These are phyloP conservation scores for Symbiodinium natans DNA, from an alignment of 73 alveolate species.

Conservation along the genomic window DNA sequence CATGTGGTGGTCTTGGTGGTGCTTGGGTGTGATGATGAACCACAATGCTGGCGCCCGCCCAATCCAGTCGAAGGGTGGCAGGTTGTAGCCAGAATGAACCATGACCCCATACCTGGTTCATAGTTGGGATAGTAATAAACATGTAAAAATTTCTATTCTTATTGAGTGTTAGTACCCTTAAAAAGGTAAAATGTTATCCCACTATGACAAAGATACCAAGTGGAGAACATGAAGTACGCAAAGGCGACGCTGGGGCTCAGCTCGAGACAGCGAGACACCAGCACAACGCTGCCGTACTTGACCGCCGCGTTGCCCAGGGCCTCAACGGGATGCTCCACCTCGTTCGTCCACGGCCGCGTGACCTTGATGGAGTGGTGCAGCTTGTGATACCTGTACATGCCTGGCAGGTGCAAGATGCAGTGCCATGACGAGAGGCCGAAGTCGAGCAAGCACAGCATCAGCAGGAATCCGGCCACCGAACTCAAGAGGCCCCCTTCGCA, in stretches of 20 bases:
- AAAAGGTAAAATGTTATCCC: no score
- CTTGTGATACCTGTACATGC: conserved; percentile 56
- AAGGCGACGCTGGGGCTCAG: conserved; percentile 66
- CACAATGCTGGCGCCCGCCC: conserved; percentile 10
- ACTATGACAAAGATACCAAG: no score
- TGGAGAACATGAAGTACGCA: conserved; percentile 53
- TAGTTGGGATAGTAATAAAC: no score
- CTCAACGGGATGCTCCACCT: conserved; percentile 64
- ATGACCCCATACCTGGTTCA: conserved; percentile 53
- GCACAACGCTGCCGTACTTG: conserved; percentile 46
- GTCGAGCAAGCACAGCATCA: conserved; percentile 30
- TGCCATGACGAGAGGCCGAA: conserved; percentile 44
- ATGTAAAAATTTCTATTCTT: no score
- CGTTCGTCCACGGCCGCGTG: conserved; percentile 58
- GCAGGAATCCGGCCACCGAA: conserved; percentile 31
- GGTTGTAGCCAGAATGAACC: conserved; percentile 77
- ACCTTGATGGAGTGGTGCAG: conserved; percentile 35
- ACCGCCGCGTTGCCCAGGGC: conserved; percentile 42
- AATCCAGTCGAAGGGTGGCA: conserved; percentile 62
- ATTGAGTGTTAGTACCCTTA: no score
- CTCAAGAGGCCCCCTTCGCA: not conserved
- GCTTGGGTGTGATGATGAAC: conserved; percentile 72
- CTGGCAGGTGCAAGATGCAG: conserved; percentile 48
- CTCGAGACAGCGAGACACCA: conserved; percentile 30
- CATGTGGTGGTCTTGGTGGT: conserved; percentile 69